Evolutionary conservation across 2,329 filamentous ascomycete species (phyloP).

Genomic region (Fusarium guadeloupense): DNA sequence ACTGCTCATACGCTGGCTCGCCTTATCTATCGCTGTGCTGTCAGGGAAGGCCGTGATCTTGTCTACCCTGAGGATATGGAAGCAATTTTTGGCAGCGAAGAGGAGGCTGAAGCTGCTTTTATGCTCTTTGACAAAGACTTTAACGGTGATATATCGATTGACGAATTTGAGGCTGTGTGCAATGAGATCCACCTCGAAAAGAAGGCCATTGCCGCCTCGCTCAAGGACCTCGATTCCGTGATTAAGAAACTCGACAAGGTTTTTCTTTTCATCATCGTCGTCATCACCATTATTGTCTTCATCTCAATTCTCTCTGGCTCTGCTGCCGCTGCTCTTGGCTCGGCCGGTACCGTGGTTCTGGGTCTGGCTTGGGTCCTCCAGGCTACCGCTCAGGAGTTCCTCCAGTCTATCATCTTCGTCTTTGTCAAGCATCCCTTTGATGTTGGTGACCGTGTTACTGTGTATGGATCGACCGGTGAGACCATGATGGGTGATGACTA

Average conservation of each 20-base stretch:
- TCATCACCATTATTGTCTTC: conserved; percentile 86
- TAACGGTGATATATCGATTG: conserved; percentile 95
- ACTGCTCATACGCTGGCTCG: conserved; percentile 87
- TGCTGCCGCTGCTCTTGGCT: conserved; percentile 89
- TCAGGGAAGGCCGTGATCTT: conserved; percentile 76
- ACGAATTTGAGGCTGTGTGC: conserved; percentile 91
- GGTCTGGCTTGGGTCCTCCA: conserved; percentile 93
- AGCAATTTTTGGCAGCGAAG: conserved; percentile 79
- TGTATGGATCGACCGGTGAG: conserved; percentile 91
- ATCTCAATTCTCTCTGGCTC: conserved; percentile 89
- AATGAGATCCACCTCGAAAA: conserved; percentile 94
- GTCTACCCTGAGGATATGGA: conserved; percentile 82
- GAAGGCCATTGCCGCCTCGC: conserved; percentile 91
- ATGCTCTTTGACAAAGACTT: conserved; percentile 95
- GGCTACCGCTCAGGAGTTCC: conserved; percentile 90
- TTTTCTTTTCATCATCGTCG: conserved; percentile 83
- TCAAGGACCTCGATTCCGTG: conserved; percentile 95
- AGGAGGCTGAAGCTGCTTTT: conserved; percentile 90
- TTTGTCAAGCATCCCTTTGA: conserved; percentile 98
- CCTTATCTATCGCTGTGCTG: conserved; percentile 87
- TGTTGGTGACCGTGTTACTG: conserved; percentile 89
- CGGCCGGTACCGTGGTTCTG: conserved; percentile 85
- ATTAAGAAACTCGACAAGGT: conserved; percentile 90
- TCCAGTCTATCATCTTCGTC: conserved; percentile 93
- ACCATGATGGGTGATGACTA: conserved; percentile 86